Conservation (phyloP, 1,139 yeast species). For the Geotrichum macrosporum region DNA sequence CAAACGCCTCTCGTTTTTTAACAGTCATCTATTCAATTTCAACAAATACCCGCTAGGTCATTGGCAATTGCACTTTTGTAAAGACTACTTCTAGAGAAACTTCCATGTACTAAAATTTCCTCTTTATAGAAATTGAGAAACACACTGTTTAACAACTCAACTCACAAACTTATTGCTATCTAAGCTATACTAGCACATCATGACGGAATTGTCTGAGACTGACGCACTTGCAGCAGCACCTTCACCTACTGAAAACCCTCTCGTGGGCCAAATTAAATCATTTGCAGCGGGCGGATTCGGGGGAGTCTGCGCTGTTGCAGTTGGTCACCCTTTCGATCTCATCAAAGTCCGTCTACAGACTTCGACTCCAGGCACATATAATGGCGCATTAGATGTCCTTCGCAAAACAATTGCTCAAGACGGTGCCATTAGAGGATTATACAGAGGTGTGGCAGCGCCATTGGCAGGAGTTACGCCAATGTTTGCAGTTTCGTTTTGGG, state of each 20-base stretch:
- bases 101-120: too few relatives aligned
- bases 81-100: too few relatives aligned
- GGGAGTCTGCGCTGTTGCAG: slow-evolving; percentile 77
- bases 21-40: too few relatives aligned
- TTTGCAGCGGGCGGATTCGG: slow-evolving; percentile 89
- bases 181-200: too few relatives aligned
- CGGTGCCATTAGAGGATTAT: slow-evolving; percentile 74
- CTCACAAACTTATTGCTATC: too few relatives aligned
- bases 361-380: slow-evolving; percentile 51
- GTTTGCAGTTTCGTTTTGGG: slow-evolving; percentile 98
- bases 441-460: slow-evolving; percentile 86
- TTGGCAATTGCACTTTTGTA: too few relatives aligned
- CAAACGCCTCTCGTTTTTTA: too few relatives aligned
- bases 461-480: slow-evolving; percentile 93
- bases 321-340: slow-evolving; percentile 95
- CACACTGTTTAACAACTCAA: too few relatives aligned
- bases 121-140: too few relatives aligned
- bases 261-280: slow-evolving; percentile 56
- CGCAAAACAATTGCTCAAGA: slow-evolving; percentile 64
- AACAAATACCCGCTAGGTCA: too few relatives aligned
- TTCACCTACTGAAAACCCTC: slow-evolving; percentile 24
- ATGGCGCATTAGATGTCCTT: slow-evolving; percentile 61
- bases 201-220: slow-evolving; percentile 21
- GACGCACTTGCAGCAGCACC: slow-evolving; percentile 10
- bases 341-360: slow-evolving; percentile 85